Evolutionary conservation across 1,139 yeast genomes (phyloP).

Genomic region (Kodamaea sp.): DNA sequence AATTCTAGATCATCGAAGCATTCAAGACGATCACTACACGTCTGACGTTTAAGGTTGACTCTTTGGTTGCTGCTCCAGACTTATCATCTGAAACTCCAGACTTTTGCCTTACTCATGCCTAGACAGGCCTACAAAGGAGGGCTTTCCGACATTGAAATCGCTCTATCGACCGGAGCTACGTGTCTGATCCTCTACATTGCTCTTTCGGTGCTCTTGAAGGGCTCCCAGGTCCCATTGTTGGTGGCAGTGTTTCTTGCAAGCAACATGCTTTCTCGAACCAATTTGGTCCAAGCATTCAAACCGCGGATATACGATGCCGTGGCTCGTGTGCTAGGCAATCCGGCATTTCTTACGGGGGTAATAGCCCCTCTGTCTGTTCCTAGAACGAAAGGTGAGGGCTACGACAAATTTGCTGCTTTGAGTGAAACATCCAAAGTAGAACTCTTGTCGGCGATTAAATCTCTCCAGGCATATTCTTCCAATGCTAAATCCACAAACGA

Average conservation of each 20-base stretch:
- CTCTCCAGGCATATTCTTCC: conserved; percentile 48
- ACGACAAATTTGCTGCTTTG: conserved; percentile 17
- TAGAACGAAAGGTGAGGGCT: conserved; percentile 10
- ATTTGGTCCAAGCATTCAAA: conserved; percentile 16
- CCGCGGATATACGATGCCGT: conserved; percentile 5
- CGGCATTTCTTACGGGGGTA: conserved; percentile 6
- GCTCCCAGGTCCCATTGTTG: conserved; percentile 30
- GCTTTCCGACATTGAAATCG: conserved; percentile 13
- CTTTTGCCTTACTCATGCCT: background rate
- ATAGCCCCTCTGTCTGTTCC: conserved; percentile 4
- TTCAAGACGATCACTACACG: no score
- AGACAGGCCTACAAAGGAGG: conserved; percentile 1
- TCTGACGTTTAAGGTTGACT: no score
- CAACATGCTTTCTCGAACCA: conserved; percentile 35
- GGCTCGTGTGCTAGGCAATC: conserved; percentile 1
- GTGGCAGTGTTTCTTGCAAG: conserved; percentile 31
- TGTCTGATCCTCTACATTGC: conserved; percentile 15
- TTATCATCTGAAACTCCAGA: no score
- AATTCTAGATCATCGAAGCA: no score
- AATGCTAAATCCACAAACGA: conserved; percentile 46
- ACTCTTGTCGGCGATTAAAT: conserved; percentile 51
- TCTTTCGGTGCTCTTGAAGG: conserved; percentile 11
- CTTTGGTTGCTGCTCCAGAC: no score
- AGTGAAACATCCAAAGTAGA: conserved; percentile 28
- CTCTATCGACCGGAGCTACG: conserved; percentile 11